These are phyloP conservation scores for Talaromyces proteolyticus DNA, from an alignment of 495 filamentous ascomycete species.

Conservation along the genomic window DNA sequence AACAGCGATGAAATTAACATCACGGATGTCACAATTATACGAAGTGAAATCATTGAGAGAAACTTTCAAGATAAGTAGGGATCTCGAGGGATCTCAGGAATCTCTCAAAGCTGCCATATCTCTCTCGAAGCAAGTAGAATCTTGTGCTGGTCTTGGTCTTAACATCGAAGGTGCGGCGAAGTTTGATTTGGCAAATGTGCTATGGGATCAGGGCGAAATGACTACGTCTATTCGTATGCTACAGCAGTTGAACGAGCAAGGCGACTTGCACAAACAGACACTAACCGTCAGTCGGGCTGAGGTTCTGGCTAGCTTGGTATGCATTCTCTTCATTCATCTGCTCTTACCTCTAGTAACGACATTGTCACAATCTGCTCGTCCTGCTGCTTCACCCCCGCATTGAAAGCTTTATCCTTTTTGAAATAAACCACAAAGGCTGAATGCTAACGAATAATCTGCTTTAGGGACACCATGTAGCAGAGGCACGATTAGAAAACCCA, in stretches of 20 bases:
- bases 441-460: conserved; percentile 12
- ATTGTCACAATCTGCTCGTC: neutral
- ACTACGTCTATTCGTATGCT: conserved; percentile 87
- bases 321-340: conserved; percentile 10
- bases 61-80: conserved; percentile 67
- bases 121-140: conserved; percentile 63
- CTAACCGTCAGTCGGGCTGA: conserved; percentile 71
- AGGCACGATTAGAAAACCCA: conserved; percentile 88
- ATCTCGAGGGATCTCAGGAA: conserved; percentile 76
- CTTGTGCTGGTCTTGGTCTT: conserved; percentile 63
- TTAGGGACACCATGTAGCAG: conserved; percentile 77
- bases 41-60: conserved; percentile 69
- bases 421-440: too few relatives aligned
- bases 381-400: too few relatives aligned
- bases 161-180: conserved; percentile 66
- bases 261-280: conserved; percentile 61
- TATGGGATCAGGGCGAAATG: conserved; percentile 95
- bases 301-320: conserved; percentile 77
- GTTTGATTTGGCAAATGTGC: conserved; percentile 76
- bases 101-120: conserved; percentile 78
- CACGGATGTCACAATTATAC: conserved; percentile 58
- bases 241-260: conserved; percentile 58
- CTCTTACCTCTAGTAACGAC: neutral
- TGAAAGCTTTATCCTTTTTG: too few relatives aligned
- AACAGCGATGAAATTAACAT: conserved; percentile 45